These are phyloP conservation scores for Hemisphaericaspora lyxosophila DNA, from an alignment of 1,139 yeast genomes.

Conservation along the genomic window DNA sequence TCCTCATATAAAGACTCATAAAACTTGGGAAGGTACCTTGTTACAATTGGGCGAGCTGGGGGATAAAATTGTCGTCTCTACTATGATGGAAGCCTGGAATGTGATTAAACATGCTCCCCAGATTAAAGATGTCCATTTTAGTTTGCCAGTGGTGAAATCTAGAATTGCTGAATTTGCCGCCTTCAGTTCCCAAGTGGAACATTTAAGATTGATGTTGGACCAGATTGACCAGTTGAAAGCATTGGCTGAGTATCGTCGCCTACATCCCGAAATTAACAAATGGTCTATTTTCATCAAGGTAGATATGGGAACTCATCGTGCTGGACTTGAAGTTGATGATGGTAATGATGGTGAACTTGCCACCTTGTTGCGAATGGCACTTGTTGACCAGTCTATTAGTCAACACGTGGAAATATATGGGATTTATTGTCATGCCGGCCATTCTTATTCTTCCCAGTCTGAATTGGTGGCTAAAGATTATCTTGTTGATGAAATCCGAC, in stretches of 20 bases:
- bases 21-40: slow-evolving; percentile 41
- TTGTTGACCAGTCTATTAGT: slow-evolving; percentile 19
- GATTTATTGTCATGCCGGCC: slow-evolving; percentile 80
- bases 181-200: slow-evolving; percentile 39
- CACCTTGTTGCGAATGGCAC: slow-evolving; percentile 28
- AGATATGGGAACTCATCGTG: slow-evolving; percentile 63
- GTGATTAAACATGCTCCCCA: slow-evolving; percentile 39
- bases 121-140: slow-evolving; percentile 62
- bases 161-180: slow-evolving; percentile 52
- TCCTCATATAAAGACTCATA: slow-evolving; percentile 78
- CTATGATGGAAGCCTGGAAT: slow-evolving; percentile 65
- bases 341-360: slow-evolving; percentile 28
- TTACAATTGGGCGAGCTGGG: slow-evolving; percentile 30
- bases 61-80: slow-evolving; percentile 64
- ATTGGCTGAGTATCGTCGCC: slow-evolving; percentile 36
- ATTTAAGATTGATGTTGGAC: slow-evolving; percentile 62
- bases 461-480: slow-evolving; percentile 47
- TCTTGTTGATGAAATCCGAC: slow-evolving; percentile 54
- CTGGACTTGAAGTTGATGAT: slow-evolving; percentile 50
- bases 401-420: slow-evolving; percentile 53
- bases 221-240: slow-evolving; percentile 53
- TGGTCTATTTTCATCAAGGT: slow-evolving; percentile 62
- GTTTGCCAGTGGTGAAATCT: slow-evolving; percentile 64
- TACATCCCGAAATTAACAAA: slow-evolving; percentile 23
- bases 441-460: slow-evolving; percentile 58